These are phyloP conservation scores for Andrographis paniculata DNA, from an alignment of 305 asterid species.

Conservation along the genomic window DNA sequence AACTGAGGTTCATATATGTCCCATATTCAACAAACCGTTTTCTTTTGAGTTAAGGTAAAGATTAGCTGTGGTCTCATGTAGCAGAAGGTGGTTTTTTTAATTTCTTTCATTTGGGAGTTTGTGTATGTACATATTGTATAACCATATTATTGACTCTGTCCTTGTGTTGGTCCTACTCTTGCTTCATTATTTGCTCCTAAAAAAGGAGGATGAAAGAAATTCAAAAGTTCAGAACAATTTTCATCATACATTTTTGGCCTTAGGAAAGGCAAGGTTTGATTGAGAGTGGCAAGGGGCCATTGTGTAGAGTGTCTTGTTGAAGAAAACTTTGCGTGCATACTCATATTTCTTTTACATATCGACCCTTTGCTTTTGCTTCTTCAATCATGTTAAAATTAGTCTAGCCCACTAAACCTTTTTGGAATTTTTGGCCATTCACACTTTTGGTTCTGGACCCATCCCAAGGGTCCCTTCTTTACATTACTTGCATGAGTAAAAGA, in stretches of 20 bases:
- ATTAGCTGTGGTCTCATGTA: not conserved
- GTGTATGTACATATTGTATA: not conserved
- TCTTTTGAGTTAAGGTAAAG: constrained; percentile 17
- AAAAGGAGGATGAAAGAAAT: not conserved
- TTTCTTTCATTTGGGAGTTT: not conserved
- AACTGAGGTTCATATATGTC: constrained; percentile 2
- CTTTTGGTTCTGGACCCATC: not conserved
- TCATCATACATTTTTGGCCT: not conserved
- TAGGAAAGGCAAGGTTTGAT: not conserved
- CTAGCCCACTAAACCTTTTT: not conserved
- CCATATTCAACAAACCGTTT: constrained; percentile 22
- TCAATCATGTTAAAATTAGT: not conserved
- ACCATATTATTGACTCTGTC: not conserved
- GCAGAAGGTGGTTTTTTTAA: not conserved
- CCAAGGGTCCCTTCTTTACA: not conserved
- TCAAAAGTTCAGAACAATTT: too few species aligned
- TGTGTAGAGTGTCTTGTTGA: not conserved
- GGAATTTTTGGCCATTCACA: not conserved
- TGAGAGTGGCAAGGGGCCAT: not conserved
- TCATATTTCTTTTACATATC: too few species aligned
- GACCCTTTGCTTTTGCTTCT: too few species aligned
- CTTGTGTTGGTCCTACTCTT: not conserved
- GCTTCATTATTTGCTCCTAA: not conserved
- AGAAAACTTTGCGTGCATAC: not conserved
- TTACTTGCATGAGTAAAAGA: not conserved